These are phyloP conservation scores for Dactylis glomerata DNA, from an alignment of 176 grass and related monocot species.

Conservation along the genomic window DNA sequence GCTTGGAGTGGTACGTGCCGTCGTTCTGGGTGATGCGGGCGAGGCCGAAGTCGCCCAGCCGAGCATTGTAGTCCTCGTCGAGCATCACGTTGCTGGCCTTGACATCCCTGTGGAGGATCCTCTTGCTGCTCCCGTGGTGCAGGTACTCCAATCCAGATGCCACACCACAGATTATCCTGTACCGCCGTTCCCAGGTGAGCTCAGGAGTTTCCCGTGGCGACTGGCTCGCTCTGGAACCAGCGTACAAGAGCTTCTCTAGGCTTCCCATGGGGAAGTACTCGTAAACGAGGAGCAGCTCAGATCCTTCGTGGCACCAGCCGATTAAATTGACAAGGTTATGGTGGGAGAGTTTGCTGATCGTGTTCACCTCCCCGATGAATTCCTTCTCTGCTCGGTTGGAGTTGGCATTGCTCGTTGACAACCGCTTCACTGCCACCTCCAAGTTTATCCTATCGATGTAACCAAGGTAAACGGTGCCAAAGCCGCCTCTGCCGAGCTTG, in stretches of 20 bases:
- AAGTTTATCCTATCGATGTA: constrained; percentile 1
- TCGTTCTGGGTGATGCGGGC: constrained; percentile 39
- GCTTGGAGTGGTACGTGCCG: constrained; percentile 53
- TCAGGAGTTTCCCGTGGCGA: not conserved
- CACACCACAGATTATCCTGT: constrained; percentile 39
- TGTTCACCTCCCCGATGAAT: not conserved
- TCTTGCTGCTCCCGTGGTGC: constrained; percentile 51
- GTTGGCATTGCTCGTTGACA: not conserved
- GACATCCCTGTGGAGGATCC: constrained; percentile 52
- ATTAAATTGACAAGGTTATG: not conserved
- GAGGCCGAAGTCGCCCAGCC: constrained; percentile 59
- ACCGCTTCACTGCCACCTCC: constrained; percentile 55
- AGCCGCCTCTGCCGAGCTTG: constrained; percentile 39
- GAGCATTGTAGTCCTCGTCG: constrained; percentile 30
- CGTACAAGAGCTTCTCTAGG: constrained; percentile 18
- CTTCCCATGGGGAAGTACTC: not conserved
- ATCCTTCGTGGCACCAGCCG: not conserved
- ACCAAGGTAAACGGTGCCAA: constrained; percentile 45
- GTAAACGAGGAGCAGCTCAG: not conserved
- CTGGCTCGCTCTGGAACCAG: not conserved
- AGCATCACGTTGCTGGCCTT: constrained; percentile 77
- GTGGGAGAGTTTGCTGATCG: not conserved
- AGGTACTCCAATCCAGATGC: constrained; percentile 49
- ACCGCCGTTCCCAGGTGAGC: constrained; percentile 44
- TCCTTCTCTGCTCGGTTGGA: not conserved